Evolutionary conservation across 2,329 filamentous ascomycete species (phyloP), one percentile per base, ranked within the genome.

Genomic region (Pseudogymnoascus pannorum): DNA sequence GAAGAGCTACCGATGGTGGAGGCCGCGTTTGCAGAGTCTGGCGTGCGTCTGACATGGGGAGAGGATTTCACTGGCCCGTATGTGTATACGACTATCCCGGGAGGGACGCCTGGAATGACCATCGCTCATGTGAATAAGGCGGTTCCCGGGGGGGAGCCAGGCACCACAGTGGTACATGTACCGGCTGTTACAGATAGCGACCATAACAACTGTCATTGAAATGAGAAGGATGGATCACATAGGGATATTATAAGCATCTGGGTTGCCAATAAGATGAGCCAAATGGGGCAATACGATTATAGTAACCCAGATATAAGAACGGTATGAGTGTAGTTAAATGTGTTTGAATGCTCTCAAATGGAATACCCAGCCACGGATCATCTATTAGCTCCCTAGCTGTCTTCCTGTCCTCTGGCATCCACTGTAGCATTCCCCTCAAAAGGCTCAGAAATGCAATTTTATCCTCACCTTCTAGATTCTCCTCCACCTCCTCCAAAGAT

Each of bases 311-410:
- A n/a, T n/a, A n/a, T n/a, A n/a, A n/a, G n/a, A 38, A 16, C 4
- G 7, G 6, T 7, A 38, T n/a, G 5, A 9, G 4, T 16, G 8
- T 8, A 18, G 36, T 38, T 38, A 2, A 18, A 16, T 38, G 1
- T 9, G 36, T 4, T 38, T 4, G 12, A 24, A 44, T 44, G 6
- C 12, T 24, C 40, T 3, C 5, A n/a, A 3, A 44, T 44, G 8
- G 11, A 44, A 72, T 57, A 60, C 66, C 22, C 8, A 73, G 61
- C 68, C 69, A 73, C 2, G 69, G 69, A 64, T 75, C 70, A 16
- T 70, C 59, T 20, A 70, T 63, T 5, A 75, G 66, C 14, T 73
- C 66, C 40, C 64, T 68, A 4, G 74, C 73, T 6, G 69, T 71
- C 6, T 63, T 66, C 42, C 73, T 66, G 35, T 72, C 62, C 58